Evolutionary conservation across 768 basidiomycete species (phyloP).

Genomic region (Leucocoprinus sp.): DNA sequence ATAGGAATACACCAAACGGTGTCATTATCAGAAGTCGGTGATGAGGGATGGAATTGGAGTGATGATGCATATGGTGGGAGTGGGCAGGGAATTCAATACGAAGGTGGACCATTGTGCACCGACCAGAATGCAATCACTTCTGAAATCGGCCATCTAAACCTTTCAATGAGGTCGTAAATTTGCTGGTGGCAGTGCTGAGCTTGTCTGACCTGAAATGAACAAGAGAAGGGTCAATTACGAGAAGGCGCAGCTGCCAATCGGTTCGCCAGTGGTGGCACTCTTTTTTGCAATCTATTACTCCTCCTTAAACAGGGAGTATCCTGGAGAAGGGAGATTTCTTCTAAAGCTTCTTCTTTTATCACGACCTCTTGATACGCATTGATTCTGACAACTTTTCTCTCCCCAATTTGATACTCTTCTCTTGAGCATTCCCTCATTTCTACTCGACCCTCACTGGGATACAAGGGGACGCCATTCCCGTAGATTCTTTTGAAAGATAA

Average conservation of each 20-base stretch:
- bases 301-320: background rate
- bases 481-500: conserved; percentile 4
- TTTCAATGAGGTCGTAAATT: too few relatives aligned
- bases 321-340: background rate
- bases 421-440: conserved; percentile 8
- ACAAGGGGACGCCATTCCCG: conserved; percentile 2
- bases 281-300: conserved; percentile 4
- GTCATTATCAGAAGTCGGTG: too few relatives aligned
- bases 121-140: too few relatives aligned
- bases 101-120: too few relatives aligned
- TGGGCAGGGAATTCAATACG: too few relatives aligned
- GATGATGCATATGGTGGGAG: too few relatives aligned
- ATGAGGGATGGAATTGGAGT: too few relatives aligned
- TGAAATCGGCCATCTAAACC: too few relatives aligned
- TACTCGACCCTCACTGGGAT: conserved; percentile 7
- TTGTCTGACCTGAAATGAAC: background rate
- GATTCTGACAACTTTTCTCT: conserved; percentile 2
- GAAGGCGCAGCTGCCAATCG: background rate
- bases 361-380: conserved; percentile 6
- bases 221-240: background rate
- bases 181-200: background rate
- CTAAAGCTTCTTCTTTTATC: conserved; percentile 4
- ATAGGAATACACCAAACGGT: too few relatives aligned
- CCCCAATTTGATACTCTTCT: conserved; percentile 7
- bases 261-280: background rate